phyloP scores from a whole-genome alignment of 345 rosid genomes.

The Salix koriyanagi region DNA sequence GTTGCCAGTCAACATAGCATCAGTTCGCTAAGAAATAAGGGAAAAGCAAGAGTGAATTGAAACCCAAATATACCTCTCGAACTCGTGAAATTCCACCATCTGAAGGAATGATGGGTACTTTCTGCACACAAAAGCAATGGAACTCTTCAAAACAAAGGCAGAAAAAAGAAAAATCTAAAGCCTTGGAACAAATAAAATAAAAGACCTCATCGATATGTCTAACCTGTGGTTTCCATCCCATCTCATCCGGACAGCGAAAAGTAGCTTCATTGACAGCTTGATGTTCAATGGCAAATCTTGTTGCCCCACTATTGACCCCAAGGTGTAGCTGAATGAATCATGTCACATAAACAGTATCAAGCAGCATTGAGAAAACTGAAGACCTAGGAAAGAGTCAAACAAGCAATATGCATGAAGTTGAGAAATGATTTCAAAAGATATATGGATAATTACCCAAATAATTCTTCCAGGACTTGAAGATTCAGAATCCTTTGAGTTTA shows the following conservation, averaged over 20 bases:
- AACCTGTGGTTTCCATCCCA: conserved; percentile 99
- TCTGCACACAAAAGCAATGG: conserved; percentile 46
- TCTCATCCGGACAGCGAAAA: conserved; percentile 91
- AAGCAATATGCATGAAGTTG: background rate
- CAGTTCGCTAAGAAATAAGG: background rate
- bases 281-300: conserved; percentile 76
- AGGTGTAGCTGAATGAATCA: conserved; percentile 22
- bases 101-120: conserved; percentile 63
- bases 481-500: conserved; percentile 42
- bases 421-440: background rate
- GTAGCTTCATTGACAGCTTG: conserved; percentile 99
- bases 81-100: conserved; percentile 74
- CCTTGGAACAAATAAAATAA: background rate
- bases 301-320: conserved; percentile 96
- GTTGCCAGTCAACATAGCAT: background rate
- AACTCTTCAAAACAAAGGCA: conserved; percentile 1
- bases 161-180: background rate
- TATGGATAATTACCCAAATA: conserved; percentile 61
- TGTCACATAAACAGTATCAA: background rate
- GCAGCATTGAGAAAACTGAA: background rate
- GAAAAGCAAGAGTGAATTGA: background rate
- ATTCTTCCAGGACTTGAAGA: conserved; percentile 42
- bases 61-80: conserved; percentile 52
- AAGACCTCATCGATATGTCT: conserved; percentile 9
- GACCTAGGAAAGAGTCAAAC: background rate